phyloP scores from a whole-genome alignment of 345 rosid genomes.

The Ceriops zippeliana region DNA sequence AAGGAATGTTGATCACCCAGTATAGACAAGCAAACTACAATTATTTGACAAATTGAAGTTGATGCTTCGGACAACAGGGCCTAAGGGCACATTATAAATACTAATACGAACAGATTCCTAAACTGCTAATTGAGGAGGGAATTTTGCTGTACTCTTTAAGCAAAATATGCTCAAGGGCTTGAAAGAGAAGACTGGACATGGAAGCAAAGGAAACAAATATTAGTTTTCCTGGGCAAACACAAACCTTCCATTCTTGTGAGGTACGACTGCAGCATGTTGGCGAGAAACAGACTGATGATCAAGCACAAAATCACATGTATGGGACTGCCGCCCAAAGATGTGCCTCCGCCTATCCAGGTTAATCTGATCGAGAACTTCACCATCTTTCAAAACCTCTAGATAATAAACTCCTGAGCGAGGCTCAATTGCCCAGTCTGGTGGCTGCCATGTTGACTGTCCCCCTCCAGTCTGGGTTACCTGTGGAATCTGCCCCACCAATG shows the following conservation, averaged over 20 bases:
- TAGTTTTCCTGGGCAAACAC: constrained; percentile 6
- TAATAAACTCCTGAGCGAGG: constrained; percentile 81
- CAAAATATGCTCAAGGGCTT: not conserved
- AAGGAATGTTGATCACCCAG: no score
- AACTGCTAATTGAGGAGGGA: not conserved
- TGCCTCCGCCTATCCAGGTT: constrained; percentile 68
- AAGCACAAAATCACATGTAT: constrained; percentile 82
- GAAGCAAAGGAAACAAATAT: not conserved
- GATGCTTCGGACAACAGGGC: no score
- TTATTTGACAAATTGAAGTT: no score
- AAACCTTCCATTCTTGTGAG: constrained; percentile 79
- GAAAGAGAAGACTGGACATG: no score
- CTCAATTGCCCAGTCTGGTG: constrained; percentile 94
- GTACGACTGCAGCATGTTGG: constrained; percentile 87
- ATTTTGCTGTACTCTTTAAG: not conserved
- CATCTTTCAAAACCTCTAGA: constrained; percentile 85
- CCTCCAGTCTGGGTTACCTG: constrained; percentile 62
- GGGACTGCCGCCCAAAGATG: constrained; percentile 84
- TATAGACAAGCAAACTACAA: no score
- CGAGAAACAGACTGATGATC: constrained; percentile 83
- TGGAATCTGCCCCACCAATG: constrained; percentile 44
- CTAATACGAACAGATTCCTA: no score
- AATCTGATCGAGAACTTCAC: constrained; percentile 76
- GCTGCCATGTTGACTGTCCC: constrained; percentile 85
- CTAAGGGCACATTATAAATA: no score